Conservation (phyloP, 495 filamentous ascomycete genomes). For the Daldinia grandis region DNA sequence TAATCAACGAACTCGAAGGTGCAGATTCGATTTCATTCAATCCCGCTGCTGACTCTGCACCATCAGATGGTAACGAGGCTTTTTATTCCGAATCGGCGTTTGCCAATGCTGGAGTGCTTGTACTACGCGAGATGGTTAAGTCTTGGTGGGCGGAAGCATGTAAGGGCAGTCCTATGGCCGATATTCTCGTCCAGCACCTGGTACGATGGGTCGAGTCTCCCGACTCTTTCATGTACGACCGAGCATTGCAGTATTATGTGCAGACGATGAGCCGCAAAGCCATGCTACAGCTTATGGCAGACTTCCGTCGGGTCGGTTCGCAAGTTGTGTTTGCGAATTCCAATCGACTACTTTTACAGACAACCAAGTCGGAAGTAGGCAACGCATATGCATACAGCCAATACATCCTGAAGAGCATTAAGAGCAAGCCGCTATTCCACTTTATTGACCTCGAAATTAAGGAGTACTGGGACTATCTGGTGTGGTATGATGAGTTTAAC, state of each 20-base stretch:
- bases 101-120: conserved; percentile 85
- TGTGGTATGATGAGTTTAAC: conserved; percentile 99
- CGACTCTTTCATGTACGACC: conserved; percentile 92
- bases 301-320: conserved; percentile 94
- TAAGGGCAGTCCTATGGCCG: conserved; percentile 89
- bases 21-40: conserved; percentile 82
- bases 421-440: conserved; percentile 92
- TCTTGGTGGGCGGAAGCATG: conserved; percentile 97
- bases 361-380: conserved; percentile 94
- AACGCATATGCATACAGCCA: conserved; percentile 97
- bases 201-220: conserved; percentile 96
- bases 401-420: conserved; percentile 96
- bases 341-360: conserved; percentile 90
- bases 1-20: conserved; percentile 97
- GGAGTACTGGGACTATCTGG: conserved; percentile 99
- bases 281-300: conserved; percentile 94
- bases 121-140: conserved; percentile 97
- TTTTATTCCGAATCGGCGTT: conserved; percentile 92
- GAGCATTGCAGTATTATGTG: conserved; percentile 95
- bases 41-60: conserved; percentile 72
- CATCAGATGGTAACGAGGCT: conserved; percentile 62
- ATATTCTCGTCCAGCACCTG: conserved; percentile 96
- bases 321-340: conserved; percentile 91
- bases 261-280: conserved; percentile 98
- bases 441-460: conserved; percentile 98